Base-by-base conservation (phyloP, 257 asterid genomes). In the Solanum paucissectum region DNA sequence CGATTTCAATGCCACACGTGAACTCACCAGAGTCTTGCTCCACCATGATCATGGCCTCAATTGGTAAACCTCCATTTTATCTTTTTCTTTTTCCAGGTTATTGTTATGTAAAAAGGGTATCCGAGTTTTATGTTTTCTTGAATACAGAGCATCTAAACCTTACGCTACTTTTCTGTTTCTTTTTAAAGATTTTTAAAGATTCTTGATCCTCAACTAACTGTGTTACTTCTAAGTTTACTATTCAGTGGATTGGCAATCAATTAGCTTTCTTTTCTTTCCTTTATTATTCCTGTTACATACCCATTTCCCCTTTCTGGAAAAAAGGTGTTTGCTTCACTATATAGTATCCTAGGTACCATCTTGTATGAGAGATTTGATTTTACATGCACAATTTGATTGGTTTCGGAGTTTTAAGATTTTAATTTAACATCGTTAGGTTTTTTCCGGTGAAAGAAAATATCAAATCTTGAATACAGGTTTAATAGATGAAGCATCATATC, bases 1-100 rank as follows among this genome's bases (percentile, higher is more conserved):
- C 34, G 98, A 97, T 90, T 95, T 93, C 91, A 94, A 94, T 88
- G 99, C 98, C 71, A 97, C 99, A 27, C 97, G 98, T n/a, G 98
- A 96, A 90, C 90, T 96, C 91, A 95, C 96, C 29, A 93, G 94
- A 73, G 94, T 94, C 10, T 73, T 95, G 87, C 98, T 97, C 75
- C 95, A 91, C 89, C 99, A 93, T 38, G 98, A 97, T 90, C 98
- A 94, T 83, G 95, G 90, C 52, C 89, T 95, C 89, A 84, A 94
- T 86, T 95, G 98, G 98, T 94, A 83, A 5, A 4, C 9, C 16
- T 16, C n/a, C 11, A 33, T 55, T 75, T 25, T 49, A 49, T 49
- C 66, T 33, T 12, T 10, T 12, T 49, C 7, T 58, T 83, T 7
- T 29, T 38, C 71, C 84, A 64, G 36, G 46, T 14, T 10, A 7